A percentile compares a stretch with the other conserved stretches of the same genome.
phyloP scores from a whole-genome alignment of 257 asterid genomes.

The Datura wrightii region DNA sequence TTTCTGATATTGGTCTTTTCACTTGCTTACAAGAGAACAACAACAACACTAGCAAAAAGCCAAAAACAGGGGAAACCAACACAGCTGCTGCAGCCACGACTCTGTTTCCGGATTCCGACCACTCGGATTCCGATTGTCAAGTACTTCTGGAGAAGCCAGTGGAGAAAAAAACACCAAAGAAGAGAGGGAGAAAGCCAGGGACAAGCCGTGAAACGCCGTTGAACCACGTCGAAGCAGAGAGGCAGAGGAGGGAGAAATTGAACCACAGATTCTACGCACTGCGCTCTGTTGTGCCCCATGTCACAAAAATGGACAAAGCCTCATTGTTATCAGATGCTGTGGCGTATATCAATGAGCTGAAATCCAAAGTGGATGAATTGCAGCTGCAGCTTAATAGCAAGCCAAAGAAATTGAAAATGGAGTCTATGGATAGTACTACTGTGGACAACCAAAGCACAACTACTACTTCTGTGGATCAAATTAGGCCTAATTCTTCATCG shows the following conservation, averaged over 20 bases:
- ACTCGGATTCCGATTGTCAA: slow-evolving; percentile 21
- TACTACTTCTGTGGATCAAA: not conserved
- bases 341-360: slow-evolving; percentile 68
- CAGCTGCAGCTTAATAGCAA: slow-evolving; percentile 40
- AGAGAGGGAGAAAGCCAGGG: slow-evolving; percentile 67
- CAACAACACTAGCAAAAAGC: not conserved
- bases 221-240: slow-evolving; percentile 85
- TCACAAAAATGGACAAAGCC: slow-evolving; percentile 82
- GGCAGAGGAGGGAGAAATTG: slow-evolving; percentile 89
- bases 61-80: not conserved
- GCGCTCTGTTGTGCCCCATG: slow-evolving; percentile 81
- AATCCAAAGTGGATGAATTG: slow-evolving; percentile 57
- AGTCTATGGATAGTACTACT: slow-evolving; percentile 23
- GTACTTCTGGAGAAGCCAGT: not conserved
- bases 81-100: too few relatives aligned
- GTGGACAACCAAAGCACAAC: slow-evolving; percentile 47
- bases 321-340: slow-evolving; percentile 81
- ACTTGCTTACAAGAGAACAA: slow-evolving; percentile 5
- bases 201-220: slow-evolving; percentile 43
- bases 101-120: not conserved
- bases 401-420: slow-evolving; percentile 43
- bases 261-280: slow-evolving; percentile 81
- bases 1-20: not conserved
- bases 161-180: slow-evolving; percentile 37
- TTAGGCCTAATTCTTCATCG: slow-evolving; percentile 33